Evolutionary conservation across 106 monocot species (phyloP), one percentile per base, ranked within the genome.

Genomic region (Acorus calamus): DNA sequence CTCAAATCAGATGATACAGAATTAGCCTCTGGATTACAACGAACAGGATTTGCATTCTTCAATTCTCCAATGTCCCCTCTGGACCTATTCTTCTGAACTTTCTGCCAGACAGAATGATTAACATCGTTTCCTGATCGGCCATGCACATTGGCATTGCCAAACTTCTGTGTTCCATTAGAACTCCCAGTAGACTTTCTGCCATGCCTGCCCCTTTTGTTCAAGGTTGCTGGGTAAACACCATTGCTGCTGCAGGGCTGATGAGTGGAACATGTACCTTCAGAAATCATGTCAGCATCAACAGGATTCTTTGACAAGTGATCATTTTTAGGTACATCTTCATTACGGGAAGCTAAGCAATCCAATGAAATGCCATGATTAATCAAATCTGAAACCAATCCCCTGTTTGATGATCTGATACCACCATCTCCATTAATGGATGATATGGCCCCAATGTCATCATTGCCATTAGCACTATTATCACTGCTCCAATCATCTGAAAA

Each of bases 61-160:
- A 7, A 6, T 54, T 49, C 56, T 76, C 41, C 28, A 28, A 52
- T 14, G 13, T 4, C 64, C 14, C 66, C 63, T 7, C 56, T 63
- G 8, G 3, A 49, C 10, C 63, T 54, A 51, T n/a, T 56, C 52
- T 66, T 90, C 62, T 78, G 78, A 14, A 86, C 83, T 59, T 82
- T 86, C 76, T 86, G 78, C 89, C 93, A 89, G 8, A 79, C 56
- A 28, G 83, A 70, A 74, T 76, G 63, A 55, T 64, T 53, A 49
- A 28, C 57, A 65, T 73, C 67, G 63, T 78, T 78, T 57, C 59
- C 85, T 12, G 65, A 50, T 5, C 12, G 11, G 50, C 61, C 28
- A 57, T 61, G 62, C 43, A 52, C 49, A 46, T 53, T 59, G 50
- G 14, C 13, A 57, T 49, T 47, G 14, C 14, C 56, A 59, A 54